These are phyloP conservation scores for Puccinia sorghi DNA, from an alignment of 1,284 basidiomycete genomes.

Conservation along the genomic window DNA sequence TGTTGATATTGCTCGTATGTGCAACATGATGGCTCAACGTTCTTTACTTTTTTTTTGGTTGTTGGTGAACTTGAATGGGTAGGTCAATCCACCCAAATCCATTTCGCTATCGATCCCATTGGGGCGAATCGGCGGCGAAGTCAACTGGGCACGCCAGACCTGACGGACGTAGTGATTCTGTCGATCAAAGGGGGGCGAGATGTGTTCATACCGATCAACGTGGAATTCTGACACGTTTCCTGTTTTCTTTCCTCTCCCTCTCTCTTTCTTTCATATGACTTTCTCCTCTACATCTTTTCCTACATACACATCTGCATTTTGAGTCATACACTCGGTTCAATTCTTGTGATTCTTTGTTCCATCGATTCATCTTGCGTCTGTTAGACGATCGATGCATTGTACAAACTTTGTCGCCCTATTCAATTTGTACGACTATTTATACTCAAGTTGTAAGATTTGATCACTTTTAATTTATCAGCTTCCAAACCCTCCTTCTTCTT, in stretches of 20 bases:
- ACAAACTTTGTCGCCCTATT: no score
- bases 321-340: neutral
- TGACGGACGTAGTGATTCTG: slow-evolving; percentile 33
- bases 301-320: no score
- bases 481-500: no score
- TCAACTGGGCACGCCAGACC: neutral
- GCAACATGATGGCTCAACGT: no score
- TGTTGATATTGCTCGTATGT: neutral
- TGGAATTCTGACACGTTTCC: slow-evolving; percentile 13
- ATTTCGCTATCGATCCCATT: slow-evolving; percentile 38
- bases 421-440: no score
- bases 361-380: no score
- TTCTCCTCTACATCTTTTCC: neutral
- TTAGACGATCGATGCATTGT: no score
- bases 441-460: no score
- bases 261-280: neutral
- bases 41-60: neutral
- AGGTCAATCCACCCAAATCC: slow-evolving; percentile 30
- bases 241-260: neutral
- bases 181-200: slow-evolving; percentile 37
- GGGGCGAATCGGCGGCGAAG: slow-evolving; percentile 19
- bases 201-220: slow-evolving; percentile 45
- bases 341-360: no score
- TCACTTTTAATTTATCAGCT: no score
- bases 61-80: neutral